phyloP scores from a whole-genome alignment of 2,329 filamentous ascomycete species.

The Cadophora gregata region DNA sequence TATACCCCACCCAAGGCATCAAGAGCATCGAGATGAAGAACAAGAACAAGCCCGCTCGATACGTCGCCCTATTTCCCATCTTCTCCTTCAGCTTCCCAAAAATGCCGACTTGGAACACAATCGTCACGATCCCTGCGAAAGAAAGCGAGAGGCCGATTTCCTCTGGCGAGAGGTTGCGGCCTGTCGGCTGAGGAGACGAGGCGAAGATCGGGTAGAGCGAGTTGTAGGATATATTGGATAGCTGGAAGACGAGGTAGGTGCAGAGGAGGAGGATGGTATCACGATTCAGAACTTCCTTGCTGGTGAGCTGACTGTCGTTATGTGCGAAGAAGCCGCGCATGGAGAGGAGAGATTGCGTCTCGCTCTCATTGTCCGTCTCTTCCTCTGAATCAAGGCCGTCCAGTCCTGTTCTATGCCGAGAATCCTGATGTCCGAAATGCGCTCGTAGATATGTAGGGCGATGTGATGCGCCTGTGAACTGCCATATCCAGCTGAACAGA shows the following conservation, averaged over 20 bases:
- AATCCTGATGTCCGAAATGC: conserved; percentile 41
- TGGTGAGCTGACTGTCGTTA: conserved; percentile 55
- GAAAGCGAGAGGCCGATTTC: conserved; percentile 87
- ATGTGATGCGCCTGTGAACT: conserved; percentile 63
- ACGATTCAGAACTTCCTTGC: conserved; percentile 71
- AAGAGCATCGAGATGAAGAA: conserved; percentile 83
- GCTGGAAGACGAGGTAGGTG: conserved; percentile 91
- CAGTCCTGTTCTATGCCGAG: conserved; percentile 34
- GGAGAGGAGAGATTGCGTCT: conserved; percentile 40
- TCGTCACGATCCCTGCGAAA: conserved; percentile 83
- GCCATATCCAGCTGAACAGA: conserved; percentile 72
- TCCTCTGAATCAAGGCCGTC: conserved; percentile 50
- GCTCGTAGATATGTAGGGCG: conserved; percentile 62
- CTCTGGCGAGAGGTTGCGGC: conserved; percentile 74
- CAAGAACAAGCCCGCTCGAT: conserved; percentile 77
- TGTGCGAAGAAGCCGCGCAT: conserved; percentile 49
- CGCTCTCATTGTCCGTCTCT: conserved; percentile 36
- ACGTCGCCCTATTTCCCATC: conserved; percentile 85
- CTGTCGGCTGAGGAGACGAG: conserved; percentile 74
- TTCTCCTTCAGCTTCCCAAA: conserved; percentile 80
- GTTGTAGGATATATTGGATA: conserved; percentile 95
- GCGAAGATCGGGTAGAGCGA: conserved; percentile 94
- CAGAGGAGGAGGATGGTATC: conserved; percentile 82
- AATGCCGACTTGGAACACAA: conserved; percentile 85
- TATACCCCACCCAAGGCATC: conserved; percentile 90